Conservation (phyloP, 495 filamentous ascomycete species). For the Penicillium steckii region DNA sequence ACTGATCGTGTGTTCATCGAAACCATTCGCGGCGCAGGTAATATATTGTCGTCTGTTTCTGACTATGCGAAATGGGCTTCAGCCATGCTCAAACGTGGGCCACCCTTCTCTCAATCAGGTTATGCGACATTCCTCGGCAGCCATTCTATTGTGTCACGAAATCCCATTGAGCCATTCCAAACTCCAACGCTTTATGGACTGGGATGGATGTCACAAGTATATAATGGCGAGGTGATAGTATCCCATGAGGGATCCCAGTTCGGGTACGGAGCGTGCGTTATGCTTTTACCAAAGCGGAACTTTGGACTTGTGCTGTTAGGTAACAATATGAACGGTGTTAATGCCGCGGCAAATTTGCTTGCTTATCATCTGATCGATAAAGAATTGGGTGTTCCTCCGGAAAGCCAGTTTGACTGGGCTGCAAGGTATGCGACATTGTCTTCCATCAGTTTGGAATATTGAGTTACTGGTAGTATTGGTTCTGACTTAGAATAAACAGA, state of each 20-base stretch:
- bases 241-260: constrained; percentile 5
- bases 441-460: neutral
- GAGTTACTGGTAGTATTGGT: neutral
- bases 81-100: constrained; percentile 3
- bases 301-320: constrained; percentile 8
- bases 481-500: neutral
- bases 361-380: constrained; percentile 10
- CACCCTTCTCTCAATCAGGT: neutral
- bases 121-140: constrained; percentile 4
- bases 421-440: constrained; percentile 4
- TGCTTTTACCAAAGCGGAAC: constrained; percentile 5
- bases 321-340: constrained; percentile 9
- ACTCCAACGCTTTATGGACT: constrained; percentile 3
- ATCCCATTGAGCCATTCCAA: constrained; percentile 6
- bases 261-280: constrained; percentile 8
- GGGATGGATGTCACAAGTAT: constrained; percentile 2
- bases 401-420: constrained; percentile 7
- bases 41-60: constrained; percentile 6
- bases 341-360: constrained; percentile 5
- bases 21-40: constrained; percentile 5
- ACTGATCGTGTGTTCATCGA: neutral
- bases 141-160: constrained; percentile 4
- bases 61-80: constrained; percentile 11
- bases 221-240: constrained; percentile 6
- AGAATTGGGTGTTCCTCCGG: constrained; percentile 1